These are phyloP conservation scores for Saprolegnia parasitica DNA, from an alignment of 352 stramenopile species.

Conservation along the genomic window DNA sequence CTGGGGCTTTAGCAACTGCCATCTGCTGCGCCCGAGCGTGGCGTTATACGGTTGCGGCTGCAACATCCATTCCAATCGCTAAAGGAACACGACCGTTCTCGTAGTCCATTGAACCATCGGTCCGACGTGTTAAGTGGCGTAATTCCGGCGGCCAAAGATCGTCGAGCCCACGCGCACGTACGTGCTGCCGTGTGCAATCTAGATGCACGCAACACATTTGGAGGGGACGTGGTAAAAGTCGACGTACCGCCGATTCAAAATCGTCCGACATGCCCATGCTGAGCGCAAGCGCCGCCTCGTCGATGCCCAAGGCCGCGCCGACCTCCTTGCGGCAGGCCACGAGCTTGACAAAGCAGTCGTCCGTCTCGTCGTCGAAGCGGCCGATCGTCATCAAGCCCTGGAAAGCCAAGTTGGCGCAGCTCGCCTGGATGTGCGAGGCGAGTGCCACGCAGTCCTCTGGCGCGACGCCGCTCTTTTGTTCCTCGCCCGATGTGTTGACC, in stretches of 20 bases:
- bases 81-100: background rate
- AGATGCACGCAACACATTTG: constrained; percentile 22
- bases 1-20: constrained; percentile 18
- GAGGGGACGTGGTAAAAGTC: background rate
- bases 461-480: constrained; percentile 93
- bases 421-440: constrained; percentile 82
- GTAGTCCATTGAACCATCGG: too few relatives aligned
- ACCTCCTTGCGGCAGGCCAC: constrained; percentile 62
- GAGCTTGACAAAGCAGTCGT: constrained; percentile 89
- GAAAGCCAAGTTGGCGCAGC: constrained; percentile 91
- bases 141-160: constrained; percentile 96
- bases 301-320: constrained; percentile 54
- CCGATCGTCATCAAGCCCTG: constrained; percentile 99
- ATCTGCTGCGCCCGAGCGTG: constrained; percentile 3
- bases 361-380: constrained; percentile 87
- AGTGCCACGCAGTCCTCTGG: constrained; percentile 70
- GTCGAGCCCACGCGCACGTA: constrained; percentile 96
- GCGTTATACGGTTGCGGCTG: constrained; percentile 3
- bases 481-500: constrained; percentile 97
- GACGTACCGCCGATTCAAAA: constrained; percentile 89
- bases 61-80: background rate
- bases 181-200: constrained; percentile 94
- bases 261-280: constrained; percentile 99
- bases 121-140: constrained; percentile 39
- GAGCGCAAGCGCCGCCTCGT: constrained; percentile 82